Percentiles rank a stretch among this genome's conserved stretches.
These are phyloP conservation scores for Darksidea phi DNA, from an alignment of 495 filamentous ascomycete species.

Conservation along the genomic window DNA sequence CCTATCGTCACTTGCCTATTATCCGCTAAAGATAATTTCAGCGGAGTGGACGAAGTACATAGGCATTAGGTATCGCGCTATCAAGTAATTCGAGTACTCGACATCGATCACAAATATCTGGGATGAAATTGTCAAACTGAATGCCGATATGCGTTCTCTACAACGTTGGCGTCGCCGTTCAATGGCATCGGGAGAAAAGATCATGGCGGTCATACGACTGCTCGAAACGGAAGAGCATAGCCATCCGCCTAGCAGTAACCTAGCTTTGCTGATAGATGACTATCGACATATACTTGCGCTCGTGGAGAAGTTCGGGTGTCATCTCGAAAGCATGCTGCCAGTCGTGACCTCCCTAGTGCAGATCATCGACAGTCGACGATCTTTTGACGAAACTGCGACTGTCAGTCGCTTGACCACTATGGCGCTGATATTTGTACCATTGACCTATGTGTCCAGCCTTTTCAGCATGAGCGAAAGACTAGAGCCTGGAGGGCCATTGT, in stretches of 20 bases:
- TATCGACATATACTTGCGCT: slow-evolving; percentile 19
- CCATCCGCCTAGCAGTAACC: not conserved
- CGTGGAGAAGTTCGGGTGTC: slow-evolving; percentile 31
- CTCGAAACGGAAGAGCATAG: not conserved
- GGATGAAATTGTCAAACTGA: not conserved
- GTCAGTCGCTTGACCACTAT: slow-evolving; percentile 43
- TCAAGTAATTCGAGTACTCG: slow-evolving; percentile 4
- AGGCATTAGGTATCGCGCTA: not conserved
- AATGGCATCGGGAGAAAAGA: slow-evolving; percentile 7
- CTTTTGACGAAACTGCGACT: slow-evolving; percentile 39
- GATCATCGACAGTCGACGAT: slow-evolving; percentile 35
- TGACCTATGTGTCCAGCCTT: slow-evolving; percentile 42
- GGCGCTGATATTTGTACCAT: slow-evolving; percentile 45
- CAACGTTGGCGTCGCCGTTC: slow-evolving; percentile 16
- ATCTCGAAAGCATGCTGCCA: slow-evolving; percentile 38
- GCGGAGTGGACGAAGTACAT: not conserved
- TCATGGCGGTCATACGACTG: not conserved
- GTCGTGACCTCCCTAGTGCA: slow-evolving; percentile 40
- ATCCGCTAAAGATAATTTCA: not conserved
- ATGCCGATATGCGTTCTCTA: slow-evolving; percentile 9
- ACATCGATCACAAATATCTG: not conserved
- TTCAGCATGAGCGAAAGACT: slow-evolving; percentile 41
- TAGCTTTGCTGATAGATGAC: slow-evolving; percentile 16
- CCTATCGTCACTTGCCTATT: not conserved
- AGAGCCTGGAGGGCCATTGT: slow-evolving; percentile 9